Percentiles rank a stretch among this genome's conserved stretches.
Evolutionary conservation across 352 stramenopile genomes (phyloP).

Genomic region (Pythium aquatile): DNA sequence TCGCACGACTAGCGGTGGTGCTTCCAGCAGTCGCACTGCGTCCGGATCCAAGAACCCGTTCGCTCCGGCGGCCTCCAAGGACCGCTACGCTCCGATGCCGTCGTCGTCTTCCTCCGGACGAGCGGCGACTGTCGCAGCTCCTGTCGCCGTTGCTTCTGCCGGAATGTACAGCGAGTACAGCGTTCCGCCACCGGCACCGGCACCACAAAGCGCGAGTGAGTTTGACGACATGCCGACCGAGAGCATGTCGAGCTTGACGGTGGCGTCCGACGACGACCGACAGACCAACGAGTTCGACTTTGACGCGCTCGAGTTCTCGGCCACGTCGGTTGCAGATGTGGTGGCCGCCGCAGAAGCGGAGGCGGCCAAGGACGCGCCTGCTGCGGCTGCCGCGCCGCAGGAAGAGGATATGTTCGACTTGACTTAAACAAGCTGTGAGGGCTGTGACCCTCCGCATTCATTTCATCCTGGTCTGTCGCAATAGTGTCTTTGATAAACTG

Average conservation of each 20-base stretch:
- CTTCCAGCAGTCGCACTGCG: constrained; percentile 26
- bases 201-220: constrained; percentile 2
- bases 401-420: constrained; percentile 76
- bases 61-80: constrained; percentile 27
- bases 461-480: background rate
- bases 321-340: constrained; percentile 17
- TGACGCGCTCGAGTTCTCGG: constrained; percentile 58
- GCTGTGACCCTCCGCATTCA: background rate
- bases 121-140: constrained; percentile 5
- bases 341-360: constrained; percentile 15
- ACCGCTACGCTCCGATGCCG: constrained; percentile 20
- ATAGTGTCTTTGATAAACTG: background rate
- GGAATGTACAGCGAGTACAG: constrained; percentile 15
- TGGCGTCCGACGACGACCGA: constrained; percentile 23
- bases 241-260: constrained; percentile 27
- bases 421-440: constrained; percentile 34
- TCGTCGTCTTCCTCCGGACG: constrained; percentile 9
- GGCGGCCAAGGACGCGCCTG: constrained; percentile 19
- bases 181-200: background rate
- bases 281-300: constrained; percentile 53
- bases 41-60: constrained; percentile 35
- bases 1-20: constrained; percentile 15
- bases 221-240: constrained; percentile 11
- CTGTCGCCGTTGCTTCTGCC: background rate
- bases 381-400: constrained; percentile 20